A percentile compares a stretch with the other conserved stretches of the same genome.
Conservation (phyloP, 75 land plant species). For the Cunninghamia lanceolata region DNA sequence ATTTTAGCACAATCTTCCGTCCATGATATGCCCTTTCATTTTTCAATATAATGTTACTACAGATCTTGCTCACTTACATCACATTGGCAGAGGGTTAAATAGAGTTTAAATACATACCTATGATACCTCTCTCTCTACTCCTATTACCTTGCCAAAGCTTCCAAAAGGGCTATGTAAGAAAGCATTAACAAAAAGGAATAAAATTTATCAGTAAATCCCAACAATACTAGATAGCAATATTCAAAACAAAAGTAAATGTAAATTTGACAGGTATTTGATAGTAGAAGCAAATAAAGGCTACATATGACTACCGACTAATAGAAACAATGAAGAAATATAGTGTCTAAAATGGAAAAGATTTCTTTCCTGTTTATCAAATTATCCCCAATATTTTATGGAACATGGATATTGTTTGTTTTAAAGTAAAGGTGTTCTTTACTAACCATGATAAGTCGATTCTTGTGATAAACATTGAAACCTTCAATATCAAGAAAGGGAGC, state of each 20-base stretch:
- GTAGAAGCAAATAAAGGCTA: background rate
- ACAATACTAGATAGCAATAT: background rate
- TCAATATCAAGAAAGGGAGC: too few relatives aligned
- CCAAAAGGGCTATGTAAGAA: slow-evolving; percentile 80
- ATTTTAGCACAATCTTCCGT: background rate
- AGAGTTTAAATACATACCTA: slow-evolving; percentile 44
- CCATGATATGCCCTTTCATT: background rate
- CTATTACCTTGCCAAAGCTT: slow-evolving; percentile 62
- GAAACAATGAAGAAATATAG: background rate
- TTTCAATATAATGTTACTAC: background rate
- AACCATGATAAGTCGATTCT: too few relatives aligned
- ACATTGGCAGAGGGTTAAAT: background rate
- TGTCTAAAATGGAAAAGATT: too few relatives aligned
- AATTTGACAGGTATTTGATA: background rate
- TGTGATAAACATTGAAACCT: too few relatives aligned
- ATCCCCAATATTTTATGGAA: too few relatives aligned
- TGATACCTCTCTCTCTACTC: slow-evolving; percentile 69
- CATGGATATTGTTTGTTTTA: too few relatives aligned
- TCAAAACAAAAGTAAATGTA: background rate
- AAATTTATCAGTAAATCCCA: background rate
- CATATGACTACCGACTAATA: background rate
- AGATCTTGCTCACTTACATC: background rate
- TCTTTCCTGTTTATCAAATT: too few relatives aligned
- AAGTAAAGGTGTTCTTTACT: too few relatives aligned
- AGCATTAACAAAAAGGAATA: background rate